phyloP scores from a whole-genome alignment of 352 stramenopile species.

The Saprolegnia diclina region DNA sequence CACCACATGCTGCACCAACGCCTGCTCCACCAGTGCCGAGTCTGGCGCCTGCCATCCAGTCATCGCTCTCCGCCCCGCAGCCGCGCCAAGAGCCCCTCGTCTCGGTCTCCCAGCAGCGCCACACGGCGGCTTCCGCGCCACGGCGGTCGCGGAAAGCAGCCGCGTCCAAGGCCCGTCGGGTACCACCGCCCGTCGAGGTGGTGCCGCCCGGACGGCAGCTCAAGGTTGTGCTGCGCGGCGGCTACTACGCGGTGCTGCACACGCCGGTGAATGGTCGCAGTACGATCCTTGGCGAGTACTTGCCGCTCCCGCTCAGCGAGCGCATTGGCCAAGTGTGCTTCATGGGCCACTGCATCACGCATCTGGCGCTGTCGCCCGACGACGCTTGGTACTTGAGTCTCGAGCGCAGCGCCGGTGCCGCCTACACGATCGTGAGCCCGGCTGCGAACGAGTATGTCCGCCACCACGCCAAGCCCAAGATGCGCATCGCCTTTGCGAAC shows the following conservation, averaged over 20 bases:
- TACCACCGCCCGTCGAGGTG: no score
- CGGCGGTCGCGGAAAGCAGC: no score
- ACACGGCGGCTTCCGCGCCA: no score
- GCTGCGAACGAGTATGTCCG: neutral
- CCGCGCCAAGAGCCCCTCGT: no score
- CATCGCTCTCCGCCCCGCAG: no score
- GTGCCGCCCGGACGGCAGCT: neutral
- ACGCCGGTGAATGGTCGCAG: neutral
- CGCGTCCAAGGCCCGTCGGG: no score
- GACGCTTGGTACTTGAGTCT: neutral
- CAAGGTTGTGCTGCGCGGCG: neutral
- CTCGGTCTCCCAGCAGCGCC: no score
- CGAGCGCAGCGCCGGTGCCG: no score
- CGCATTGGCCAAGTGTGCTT: neutral
- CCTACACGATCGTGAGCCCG: neutral
- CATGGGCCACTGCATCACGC: neutral
- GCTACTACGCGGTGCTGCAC: neutral
- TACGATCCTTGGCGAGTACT: neutral
- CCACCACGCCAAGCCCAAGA: no score
- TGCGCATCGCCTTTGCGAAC: no score
- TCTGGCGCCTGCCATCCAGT: no score
- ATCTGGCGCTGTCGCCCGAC: neutral
- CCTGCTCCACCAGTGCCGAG: no score
- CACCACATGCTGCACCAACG: neutral
- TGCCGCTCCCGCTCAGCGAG: neutral